Percentiles rank a stretch among this genome's conserved stretches.
Evolutionary conservation across 306 rosid genomes (phyloP).

Genomic region (Quercus suber): DNA sequence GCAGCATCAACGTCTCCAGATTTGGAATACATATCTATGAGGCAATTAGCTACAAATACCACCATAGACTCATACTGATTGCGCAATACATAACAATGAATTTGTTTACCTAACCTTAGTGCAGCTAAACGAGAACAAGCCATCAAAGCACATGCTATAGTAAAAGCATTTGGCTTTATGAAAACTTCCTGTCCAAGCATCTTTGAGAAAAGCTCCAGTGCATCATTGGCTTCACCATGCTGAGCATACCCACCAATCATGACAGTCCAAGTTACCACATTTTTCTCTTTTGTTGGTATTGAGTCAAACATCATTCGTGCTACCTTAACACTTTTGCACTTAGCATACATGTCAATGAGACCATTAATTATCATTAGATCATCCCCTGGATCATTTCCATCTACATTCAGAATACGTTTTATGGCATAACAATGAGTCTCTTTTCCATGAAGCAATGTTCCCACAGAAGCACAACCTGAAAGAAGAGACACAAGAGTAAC

Average conservation of each 20-base stretch:
- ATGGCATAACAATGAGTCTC: constrained; percentile 73
- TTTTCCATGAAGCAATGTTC: constrained; percentile 67
- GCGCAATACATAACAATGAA: constrained; percentile 64
- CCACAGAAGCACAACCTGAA: constrained; percentile 76
- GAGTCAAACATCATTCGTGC: constrained; percentile 60
- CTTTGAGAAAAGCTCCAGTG: constrained; percentile 60
- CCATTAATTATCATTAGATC: constrained; percentile 73
- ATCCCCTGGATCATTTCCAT: constrained; percentile 36
- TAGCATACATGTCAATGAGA: constrained; percentile 87
- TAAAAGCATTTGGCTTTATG: constrained; percentile 74
- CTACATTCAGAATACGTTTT: constrained; percentile 43
- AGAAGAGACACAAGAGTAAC: constrained; percentile 77
- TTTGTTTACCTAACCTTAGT: constrained; percentile 60
- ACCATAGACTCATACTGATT: constrained; percentile 40
- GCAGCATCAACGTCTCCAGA: constrained; percentile 80
- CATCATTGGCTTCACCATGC: constrained; percentile 78
- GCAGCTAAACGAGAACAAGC: constrained; percentile 85
- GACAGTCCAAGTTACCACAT: constrained; percentile 87
- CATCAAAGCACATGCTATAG: constrained; percentile 77
- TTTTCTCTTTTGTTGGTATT: constrained; percentile 39
- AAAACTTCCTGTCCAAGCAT: constrained; percentile 47
- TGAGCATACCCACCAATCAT: constrained; percentile 95
- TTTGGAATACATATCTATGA: constrained; percentile 83
- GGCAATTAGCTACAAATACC: constrained; percentile 70
- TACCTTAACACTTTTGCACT: constrained; percentile 49